These are phyloP conservation scores for Pseudozyma thailandica DNA, from an alignment of 1,284 basidiomycete species.

Conservation along the genomic window DNA sequence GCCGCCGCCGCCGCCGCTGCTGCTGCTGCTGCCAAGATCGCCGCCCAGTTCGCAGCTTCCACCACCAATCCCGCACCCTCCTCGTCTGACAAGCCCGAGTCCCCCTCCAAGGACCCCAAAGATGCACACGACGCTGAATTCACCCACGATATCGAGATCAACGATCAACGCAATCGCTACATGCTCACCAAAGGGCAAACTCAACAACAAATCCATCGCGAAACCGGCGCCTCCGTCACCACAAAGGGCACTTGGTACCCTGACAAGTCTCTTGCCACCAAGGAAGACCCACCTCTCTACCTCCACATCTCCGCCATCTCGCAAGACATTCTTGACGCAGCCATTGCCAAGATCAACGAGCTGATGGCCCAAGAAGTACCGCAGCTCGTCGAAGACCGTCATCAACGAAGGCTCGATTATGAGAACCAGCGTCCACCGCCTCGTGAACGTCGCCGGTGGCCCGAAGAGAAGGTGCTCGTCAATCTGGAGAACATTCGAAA, in stretches of 20 bases:
- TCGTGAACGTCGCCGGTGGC: conserved; percentile 52
- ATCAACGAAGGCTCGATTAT: conserved; percentile 51
- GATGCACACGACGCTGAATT: conserved; percentile 83
- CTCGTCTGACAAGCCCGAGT: conserved; percentile 70
- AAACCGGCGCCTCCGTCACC: conserved; percentile 63
- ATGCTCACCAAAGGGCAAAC: conserved; percentile 92
- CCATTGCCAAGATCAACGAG: conserved; percentile 84
- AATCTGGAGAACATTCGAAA: conserved; percentile 89
- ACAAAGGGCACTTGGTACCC: conserved; percentile 80
- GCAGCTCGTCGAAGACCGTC: conserved; percentile 61
- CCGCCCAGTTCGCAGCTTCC: conserved; percentile 61
- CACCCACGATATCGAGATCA: conserved; percentile 93
- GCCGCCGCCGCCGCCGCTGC: conserved; percentile 10
- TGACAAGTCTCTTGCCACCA: conserved; percentile 56
- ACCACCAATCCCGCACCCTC: conserved; percentile 8
- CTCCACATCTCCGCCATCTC: conserved; percentile 89
- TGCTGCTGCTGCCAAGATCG: conserved; percentile 52
- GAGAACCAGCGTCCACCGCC: conserved; percentile 51
- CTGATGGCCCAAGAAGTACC: conserved; percentile 80
- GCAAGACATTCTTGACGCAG: conserved; percentile 79
- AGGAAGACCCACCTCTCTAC: conserved; percentile 76
- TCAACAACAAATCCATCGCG: conserved; percentile 80
- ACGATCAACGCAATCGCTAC: conserved; percentile 95
- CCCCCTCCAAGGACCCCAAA: conserved; percentile 67
- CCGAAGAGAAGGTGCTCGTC: conserved; percentile 72